Percentiles rank a stretch among this genome's conserved stretches.
Conservation (phyloP, 306 rosid species). For the Lagenaria siceraria region DNA sequence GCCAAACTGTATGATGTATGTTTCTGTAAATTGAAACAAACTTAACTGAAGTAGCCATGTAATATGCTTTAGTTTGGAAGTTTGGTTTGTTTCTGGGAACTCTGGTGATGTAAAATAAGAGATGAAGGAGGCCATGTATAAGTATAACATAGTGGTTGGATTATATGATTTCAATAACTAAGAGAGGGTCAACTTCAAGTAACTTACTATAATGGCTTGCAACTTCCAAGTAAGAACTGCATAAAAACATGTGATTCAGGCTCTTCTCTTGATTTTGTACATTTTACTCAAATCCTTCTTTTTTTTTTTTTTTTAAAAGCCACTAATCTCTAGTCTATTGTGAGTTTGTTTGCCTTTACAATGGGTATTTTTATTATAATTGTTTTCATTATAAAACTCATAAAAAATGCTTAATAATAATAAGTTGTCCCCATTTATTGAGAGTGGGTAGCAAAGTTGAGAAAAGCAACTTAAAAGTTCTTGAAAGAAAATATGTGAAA, state of each 20-base stretch:
- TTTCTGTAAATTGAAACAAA: constrained; percentile 1
- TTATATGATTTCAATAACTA: neutral
- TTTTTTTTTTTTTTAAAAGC: neutral
- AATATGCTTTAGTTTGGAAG: neutral
- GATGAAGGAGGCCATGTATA: neutral
- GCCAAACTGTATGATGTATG: constrained; percentile 1
- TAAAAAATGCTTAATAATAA: neutral
- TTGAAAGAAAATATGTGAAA: too few relatives aligned
- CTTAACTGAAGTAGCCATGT: neutral
- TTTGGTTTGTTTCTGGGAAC: neutral
- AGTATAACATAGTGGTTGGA: constrained; percentile 1
- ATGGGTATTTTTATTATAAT: neutral
- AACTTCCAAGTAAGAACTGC: neutral
- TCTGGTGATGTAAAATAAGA: neutral
- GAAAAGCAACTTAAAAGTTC: too few relatives aligned
- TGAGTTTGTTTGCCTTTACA: neutral
- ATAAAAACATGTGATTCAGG: neutral
- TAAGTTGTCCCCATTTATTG: neutral
- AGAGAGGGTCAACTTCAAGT: neutral
- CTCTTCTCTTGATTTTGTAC: neutral
- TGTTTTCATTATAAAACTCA: neutral
- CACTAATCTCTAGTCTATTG: neutral
- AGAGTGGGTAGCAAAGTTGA: neutral
- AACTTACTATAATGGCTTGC: neutral
- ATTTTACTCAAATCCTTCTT: neutral